Evolutionary conservation across 495 filamentous ascomycete species (phyloP).

Genomic region (Achaetomiella virescens): DNA sequence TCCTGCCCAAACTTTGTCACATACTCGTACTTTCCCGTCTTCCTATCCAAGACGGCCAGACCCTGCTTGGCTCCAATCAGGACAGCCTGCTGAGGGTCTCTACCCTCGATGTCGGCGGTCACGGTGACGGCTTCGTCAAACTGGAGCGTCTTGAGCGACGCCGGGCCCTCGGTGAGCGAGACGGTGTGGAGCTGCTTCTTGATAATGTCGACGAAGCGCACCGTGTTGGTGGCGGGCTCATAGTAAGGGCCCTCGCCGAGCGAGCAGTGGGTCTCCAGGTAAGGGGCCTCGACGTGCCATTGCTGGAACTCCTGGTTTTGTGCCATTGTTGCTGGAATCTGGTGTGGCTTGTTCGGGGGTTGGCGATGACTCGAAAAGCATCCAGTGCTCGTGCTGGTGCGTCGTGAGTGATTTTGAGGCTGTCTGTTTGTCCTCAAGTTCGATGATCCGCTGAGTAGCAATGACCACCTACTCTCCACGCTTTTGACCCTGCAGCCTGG

Average conservation of each 20-base stretch:
- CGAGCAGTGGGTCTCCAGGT: conserved; percentile 62
- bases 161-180: conserved; percentile 57
- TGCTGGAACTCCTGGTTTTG: conserved; percentile 26
- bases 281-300: conserved; percentile 57
- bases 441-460: too few relatives aligned
- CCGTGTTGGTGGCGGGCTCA: conserved; percentile 58
- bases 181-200: conserved; percentile 68
- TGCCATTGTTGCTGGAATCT: conserved; percentile 20
- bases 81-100: conserved; percentile 56
- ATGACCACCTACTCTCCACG: too few relatives aligned
- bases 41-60: conserved; percentile 65
- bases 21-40: conserved; percentile 53
- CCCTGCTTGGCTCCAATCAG: conserved; percentile 77
- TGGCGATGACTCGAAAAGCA: too few relatives aligned
- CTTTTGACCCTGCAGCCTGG: too few relatives aligned
- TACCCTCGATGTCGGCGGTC: conserved; percentile 74
- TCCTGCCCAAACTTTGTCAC: conserved; percentile 38
- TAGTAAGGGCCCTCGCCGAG: conserved; percentile 83
- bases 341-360: too few relatives aligned
- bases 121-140: conserved; percentile 66
- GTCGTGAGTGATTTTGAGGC: too few relatives aligned
- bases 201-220: conserved; percentile 89
- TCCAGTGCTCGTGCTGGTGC: too few relatives aligned
- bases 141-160: conserved; percentile 58
- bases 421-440: too few relatives aligned